Evolutionary conservation across 2,329 filamentous ascomycete species (phyloP), one percentile per base, ranked within the genome.

Genomic region (Balansia obtecta): DNA sequence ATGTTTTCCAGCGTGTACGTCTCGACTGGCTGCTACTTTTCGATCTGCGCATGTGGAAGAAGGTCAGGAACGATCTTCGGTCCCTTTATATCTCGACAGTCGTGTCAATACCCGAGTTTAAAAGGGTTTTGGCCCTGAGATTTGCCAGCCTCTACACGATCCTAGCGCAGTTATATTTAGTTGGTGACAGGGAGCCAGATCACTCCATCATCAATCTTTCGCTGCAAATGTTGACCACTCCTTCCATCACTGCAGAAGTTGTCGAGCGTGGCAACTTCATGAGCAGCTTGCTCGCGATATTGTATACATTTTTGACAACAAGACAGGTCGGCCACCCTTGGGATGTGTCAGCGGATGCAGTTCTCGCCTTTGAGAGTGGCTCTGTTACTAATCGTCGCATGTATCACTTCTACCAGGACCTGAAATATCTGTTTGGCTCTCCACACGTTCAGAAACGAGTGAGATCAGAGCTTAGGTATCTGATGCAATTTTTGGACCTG

Each of bases 161-260:
- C 2, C 71, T 98, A 45, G 90, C 93, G 5, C 91, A 98, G 64
- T 73, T 98, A 3, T 98, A 97, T 64, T 78, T 98, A 32, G 93
- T 98, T 56, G 91, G 91, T 13, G 93, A 98, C 63, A 79, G 93
- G 55, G 93, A 98, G 65, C 93, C 93, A 2, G 93, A 98, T 61
- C 91, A 97, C 66, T 97, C 91, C 11, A 97, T 98, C 62, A 95
- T 98, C 73, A 96, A 96, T 63, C 79, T 98, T 38, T 97, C 91
- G 4, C 72, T 97, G 32, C 93, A 98, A 63, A 94, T 98, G 80
- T 73, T 98, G 54, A 98, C 93, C 0, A 96, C 93, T 0, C 90
- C 93, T 1, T 95, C 91, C 0, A 97, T 98, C 57, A 97, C 91
- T 0, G 86, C 89, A 43, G 94, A 98, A 67, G 86, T 97, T 46